These are phyloP conservation scores for Russula sp. DNA, from an alignment of 768 basidiomycete genomes.

Conservation along the genomic window DNA sequence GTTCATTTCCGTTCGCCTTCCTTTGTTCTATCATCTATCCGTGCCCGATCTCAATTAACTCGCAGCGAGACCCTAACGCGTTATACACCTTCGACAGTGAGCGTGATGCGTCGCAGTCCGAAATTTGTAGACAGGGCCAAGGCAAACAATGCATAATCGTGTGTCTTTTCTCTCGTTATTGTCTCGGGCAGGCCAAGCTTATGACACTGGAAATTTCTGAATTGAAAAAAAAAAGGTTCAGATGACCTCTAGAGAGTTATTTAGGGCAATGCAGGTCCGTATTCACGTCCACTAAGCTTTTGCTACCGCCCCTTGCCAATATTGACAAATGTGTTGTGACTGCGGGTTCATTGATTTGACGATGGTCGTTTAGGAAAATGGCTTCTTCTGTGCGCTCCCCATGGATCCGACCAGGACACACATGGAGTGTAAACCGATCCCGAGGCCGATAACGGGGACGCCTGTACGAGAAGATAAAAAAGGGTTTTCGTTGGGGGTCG, in stretches of 20 bases:
- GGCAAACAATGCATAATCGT: constrained; percentile 39
- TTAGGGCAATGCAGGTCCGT: constrained; percentile 65
- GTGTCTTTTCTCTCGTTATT: background rate
- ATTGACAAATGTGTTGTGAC: background rate
- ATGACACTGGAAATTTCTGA: background rate
- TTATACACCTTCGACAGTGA: constrained; percentile 59
- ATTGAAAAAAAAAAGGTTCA: background rate
- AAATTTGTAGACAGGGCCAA: constrained; percentile 48
- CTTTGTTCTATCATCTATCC: background rate
- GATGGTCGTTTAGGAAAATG: constrained; percentile 23
- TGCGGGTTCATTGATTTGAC: background rate
- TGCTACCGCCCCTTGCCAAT: background rate
- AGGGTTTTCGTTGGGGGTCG: too few relatives aligned
- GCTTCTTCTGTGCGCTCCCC: constrained; percentile 60
- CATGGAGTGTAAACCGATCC: constrained; percentile 64
- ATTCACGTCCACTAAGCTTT: too few relatives aligned
- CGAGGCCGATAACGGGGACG: constrained; percentile 27
- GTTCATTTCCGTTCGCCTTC: constrained; percentile 36
- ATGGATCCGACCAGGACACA: constrained; percentile 58
- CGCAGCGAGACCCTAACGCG: constrained; percentile 31
- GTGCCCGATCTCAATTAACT: background rate
- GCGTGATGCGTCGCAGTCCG: constrained; percentile 46
- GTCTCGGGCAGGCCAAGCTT: too few relatives aligned
- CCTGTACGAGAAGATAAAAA: too few relatives aligned
- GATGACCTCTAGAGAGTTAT: constrained; percentile 42